A percentile compares a stretch with the other conserved stretches of the same genome.
Conservation (phyloP, 2,329 filamentous ascomycete genomes). For the Cryphonectria parasitica region DNA sequence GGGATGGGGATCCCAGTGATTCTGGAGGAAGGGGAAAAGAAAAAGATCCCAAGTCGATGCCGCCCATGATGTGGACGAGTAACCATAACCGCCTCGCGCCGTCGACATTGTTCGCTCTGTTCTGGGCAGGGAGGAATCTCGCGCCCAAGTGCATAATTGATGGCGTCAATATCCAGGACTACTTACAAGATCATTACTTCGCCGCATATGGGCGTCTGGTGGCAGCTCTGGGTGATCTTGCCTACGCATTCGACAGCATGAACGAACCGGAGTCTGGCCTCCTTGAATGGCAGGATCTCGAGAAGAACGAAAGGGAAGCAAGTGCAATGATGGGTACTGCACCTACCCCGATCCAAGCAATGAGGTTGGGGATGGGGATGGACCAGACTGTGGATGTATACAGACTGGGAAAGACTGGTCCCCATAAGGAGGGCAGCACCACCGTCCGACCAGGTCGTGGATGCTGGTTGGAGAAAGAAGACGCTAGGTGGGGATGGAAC, state of each 20-base stretch:
- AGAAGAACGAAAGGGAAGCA: constrained; percentile 29
- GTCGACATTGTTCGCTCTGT: constrained; percentile 33
- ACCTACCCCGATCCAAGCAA: constrained; percentile 32
- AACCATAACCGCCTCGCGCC: constrained; percentile 34
- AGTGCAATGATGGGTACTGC: constrained; percentile 33
- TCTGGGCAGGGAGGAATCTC: constrained; percentile 33
- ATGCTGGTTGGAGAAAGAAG: constrained; percentile 33
- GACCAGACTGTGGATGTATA: constrained; percentile 31
- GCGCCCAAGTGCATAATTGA: constrained; percentile 33
- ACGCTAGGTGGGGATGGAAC: constrained; percentile 31
- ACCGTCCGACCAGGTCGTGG: constrained; percentile 24
- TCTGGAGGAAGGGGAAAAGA: constrained; percentile 20
- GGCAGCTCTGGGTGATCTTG: constrained; percentile 29
- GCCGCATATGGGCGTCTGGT: constrained; percentile 31
- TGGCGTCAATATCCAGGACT: constrained; percentile 35
- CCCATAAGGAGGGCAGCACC: constrained; percentile 32
- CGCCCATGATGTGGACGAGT: constrained; percentile 36
- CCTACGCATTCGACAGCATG: constrained; percentile 35
- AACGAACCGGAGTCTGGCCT: constrained; percentile 34
- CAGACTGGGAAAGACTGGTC: constrained; percentile 32
- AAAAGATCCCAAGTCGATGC: constrained; percentile 33
- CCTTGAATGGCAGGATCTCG: constrained; percentile 31
- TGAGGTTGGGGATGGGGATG: constrained; percentile 32
- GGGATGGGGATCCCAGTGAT: constrained; percentile 19
- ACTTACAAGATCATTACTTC: constrained; percentile 33